These are phyloP conservation scores for Trametes cinnabarina DNA, from an alignment of 768 basidiomycete species.

Conservation along the genomic window DNA sequence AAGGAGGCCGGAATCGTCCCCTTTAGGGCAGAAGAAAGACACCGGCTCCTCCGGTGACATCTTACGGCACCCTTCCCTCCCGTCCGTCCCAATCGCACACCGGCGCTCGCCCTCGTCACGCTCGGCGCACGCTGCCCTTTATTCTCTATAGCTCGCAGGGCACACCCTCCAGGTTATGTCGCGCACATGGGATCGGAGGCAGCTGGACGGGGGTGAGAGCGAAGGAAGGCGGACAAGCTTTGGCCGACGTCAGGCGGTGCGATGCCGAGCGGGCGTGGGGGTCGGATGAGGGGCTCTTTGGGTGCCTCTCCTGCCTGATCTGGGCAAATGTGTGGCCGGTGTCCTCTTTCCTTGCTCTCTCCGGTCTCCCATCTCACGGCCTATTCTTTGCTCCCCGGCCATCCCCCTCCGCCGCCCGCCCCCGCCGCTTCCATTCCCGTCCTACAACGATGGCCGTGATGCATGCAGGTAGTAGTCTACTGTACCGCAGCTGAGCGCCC, in stretches of 20 bases:
- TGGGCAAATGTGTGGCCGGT: not conserved
- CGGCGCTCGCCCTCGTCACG: not conserved
- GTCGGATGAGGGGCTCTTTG: not conserved
- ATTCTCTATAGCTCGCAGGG: too few relatives aligned
- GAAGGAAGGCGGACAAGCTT: not conserved
- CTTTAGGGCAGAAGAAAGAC: constrained; percentile 9
- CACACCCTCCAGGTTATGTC: too few relatives aligned
- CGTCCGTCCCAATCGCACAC: constrained; percentile 11
- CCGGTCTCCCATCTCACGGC: constrained; percentile 7
- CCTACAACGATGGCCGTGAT: too few relatives aligned
- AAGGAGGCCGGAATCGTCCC: constrained; percentile 15
- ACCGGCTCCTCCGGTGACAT: constrained; percentile 14
- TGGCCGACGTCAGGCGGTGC: not conserved
- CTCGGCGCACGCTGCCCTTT: too few relatives aligned
- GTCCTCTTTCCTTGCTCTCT: constrained; percentile 5
- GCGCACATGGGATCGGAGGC: not conserved
- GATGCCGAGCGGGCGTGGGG: not conserved
- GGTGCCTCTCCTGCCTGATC: not conserved
- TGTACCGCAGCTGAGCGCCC: too few relatives aligned
- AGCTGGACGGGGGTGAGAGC: not conserved
- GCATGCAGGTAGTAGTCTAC: too few relatives aligned
- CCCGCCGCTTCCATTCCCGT: not conserved
- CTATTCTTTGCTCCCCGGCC: constrained; percentile 20
- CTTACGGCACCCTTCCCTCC: not conserved
- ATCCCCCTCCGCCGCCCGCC: not conserved